Evolutionary conservation across 2,329 filamentous ascomycete genomes (phyloP).

Genomic region (Fusarium coicis): DNA sequence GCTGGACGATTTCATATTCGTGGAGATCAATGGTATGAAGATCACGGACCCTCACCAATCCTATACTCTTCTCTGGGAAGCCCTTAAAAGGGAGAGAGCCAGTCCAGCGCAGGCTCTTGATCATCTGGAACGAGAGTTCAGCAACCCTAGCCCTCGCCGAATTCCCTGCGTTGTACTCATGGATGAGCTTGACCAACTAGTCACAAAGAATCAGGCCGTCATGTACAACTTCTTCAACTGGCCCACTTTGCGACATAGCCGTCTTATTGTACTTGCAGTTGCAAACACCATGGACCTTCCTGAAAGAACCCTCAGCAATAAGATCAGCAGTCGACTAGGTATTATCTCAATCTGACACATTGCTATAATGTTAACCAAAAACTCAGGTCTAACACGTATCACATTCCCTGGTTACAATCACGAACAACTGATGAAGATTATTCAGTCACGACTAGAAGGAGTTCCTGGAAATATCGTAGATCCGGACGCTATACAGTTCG

Average conservation of each 20-base stretch:
- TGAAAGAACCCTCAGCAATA: constrained; percentile 95
- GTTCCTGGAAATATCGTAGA: constrained; percentile 92
- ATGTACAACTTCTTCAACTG: constrained; percentile 99
- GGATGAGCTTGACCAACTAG: constrained; percentile 97
- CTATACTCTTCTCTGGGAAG: constrained; percentile 95
- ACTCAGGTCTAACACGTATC: constrained; percentile 81
- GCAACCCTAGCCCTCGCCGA: constrained; percentile 85
- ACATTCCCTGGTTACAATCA: constrained; percentile 98
- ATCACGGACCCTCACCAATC: constrained; percentile 98
- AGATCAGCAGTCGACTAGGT: constrained; percentile 90
- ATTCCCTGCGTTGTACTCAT: constrained; percentile 97
- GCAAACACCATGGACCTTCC: constrained; percentile 99
- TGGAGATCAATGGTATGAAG: constrained; percentile 99
- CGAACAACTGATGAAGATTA: constrained; percentile 96
- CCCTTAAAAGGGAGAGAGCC: constrained; percentile 90
- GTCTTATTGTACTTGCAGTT: constrained; percentile 94
- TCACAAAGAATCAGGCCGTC: constrained; percentile 98
- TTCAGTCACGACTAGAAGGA: constrained; percentile 89
- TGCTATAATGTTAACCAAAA: not conserved
- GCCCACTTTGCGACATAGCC: constrained; percentile 90
- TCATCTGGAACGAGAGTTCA: constrained; percentile 92
- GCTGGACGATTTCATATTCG: constrained; percentile 97
- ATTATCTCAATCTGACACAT: constrained; percentile 35
- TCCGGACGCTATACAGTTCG: constrained; percentile 93
- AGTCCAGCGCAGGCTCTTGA: constrained; percentile 92